A percentile compares a stretch with the other conserved stretches of the same genome.
Conservation (phyloP, 352 stramenopile species). For the Phytophthora multivora region DNA sequence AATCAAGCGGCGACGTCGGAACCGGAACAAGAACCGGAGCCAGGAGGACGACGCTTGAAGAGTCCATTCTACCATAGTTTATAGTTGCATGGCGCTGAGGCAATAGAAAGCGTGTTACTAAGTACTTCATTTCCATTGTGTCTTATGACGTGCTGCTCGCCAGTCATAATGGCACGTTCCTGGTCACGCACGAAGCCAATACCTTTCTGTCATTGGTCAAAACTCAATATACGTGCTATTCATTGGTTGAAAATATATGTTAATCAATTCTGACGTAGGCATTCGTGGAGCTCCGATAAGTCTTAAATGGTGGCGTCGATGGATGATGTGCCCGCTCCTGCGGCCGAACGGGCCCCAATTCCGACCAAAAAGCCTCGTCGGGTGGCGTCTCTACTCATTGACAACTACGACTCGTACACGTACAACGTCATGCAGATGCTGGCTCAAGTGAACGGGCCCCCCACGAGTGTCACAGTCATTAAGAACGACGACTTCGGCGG, state of each 20-base stretch:
- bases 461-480: conserved; percentile 81
- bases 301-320: conserved; percentile 40
- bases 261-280: conserved; percentile 17
- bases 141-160: conserved; percentile 11
- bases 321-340: conserved; percentile 14
- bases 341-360: neutral
- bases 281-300: conserved; percentile 6
- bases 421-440: conserved; percentile 97
- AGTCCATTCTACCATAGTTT: conserved; percentile 24
- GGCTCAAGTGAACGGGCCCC: conserved; percentile 86
- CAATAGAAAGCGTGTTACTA: neutral
- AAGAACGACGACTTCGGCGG: conserved; percentile 91
- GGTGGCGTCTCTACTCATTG: conserved; percentile 90
- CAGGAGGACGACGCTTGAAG: conserved; percentile 20
- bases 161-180: conserved; percentile 42
- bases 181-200: conserved; percentile 19
- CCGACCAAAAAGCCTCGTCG: conserved; percentile 25
- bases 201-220: conserved; percentile 13
- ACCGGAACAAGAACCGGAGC: conserved; percentile 35
- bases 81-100: neutral
- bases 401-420: conserved; percentile 99
- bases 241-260: conserved; percentile 30
- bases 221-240: neutral
- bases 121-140: neutral
- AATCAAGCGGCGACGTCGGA: conserved; percentile 48